Conservation (phyloP, 2,329 filamentous ascomycete genomes). For the Colletotrichum somersetense region DNA sequence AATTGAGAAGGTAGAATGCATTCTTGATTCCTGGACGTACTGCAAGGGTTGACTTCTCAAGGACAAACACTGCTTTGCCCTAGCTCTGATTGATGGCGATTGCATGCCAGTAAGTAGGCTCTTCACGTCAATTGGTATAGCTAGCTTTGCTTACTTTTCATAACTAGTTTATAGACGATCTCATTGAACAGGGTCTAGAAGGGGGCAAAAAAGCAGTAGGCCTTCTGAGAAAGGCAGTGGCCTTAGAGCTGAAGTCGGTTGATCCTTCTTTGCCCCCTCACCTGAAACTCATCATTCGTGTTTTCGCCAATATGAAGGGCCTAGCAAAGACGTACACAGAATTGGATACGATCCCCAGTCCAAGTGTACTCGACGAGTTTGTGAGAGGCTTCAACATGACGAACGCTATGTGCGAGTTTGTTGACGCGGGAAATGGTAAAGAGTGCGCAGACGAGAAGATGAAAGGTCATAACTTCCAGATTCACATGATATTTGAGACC, state of each 20-base stretch:
- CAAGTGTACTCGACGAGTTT: constrained; percentile 49
- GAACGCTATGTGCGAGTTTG: constrained; percentile 52
- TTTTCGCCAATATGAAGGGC: constrained; percentile 55
- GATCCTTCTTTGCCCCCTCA: constrained; percentile 43
- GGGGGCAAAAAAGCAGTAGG: constrained; percentile 50
- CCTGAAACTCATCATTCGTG: constrained; percentile 49
- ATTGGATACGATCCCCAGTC: constrained; percentile 45
- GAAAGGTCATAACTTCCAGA: constrained; percentile 48
- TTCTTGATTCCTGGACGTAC: too few relatives aligned
- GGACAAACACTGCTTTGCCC: constrained; percentile 48
- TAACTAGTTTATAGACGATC: constrained; percentile 50
- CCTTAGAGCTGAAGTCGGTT: constrained; percentile 44
- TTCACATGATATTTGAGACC: background rate
- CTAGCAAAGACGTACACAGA: constrained; percentile 52
- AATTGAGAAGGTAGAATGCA: background rate
- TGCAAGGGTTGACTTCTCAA: constrained; percentile 12
- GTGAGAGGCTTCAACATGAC: constrained; percentile 58
- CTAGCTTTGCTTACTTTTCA: background rate
- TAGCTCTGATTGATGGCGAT: constrained; percentile 55
- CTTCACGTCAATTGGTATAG: background rate
- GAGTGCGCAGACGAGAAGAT: constrained; percentile 58
- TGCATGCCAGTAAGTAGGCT: constrained; percentile 50
- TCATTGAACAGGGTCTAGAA: constrained; percentile 48
- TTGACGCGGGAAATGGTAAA: constrained; percentile 58
- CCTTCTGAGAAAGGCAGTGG: constrained; percentile 46